A percentile compares a stretch with the other conserved stretches of the same genome.
phyloP scores from a whole-genome alignment of 176 grass and related monocot species.

The Paspalum vaginatum region DNA sequence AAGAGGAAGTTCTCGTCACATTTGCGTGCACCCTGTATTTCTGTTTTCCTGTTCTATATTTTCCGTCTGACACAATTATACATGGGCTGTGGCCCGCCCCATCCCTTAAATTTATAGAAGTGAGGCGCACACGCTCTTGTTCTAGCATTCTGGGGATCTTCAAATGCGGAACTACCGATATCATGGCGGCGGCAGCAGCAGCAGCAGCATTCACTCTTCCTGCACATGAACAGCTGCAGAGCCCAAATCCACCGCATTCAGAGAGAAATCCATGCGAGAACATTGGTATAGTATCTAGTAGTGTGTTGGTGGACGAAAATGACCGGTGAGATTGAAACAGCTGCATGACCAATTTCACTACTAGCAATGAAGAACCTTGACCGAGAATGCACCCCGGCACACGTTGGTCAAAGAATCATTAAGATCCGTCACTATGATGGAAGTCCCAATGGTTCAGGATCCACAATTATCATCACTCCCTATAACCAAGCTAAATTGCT shows the following conservation, averaged over 20 bases:
- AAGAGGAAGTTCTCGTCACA: background rate
- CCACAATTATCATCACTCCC: background rate
- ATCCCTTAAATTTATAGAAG: conserved; percentile 41
- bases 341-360: background rate
- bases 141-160: conserved; percentile 51
- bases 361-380: conserved; percentile 12
- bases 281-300: background rate
- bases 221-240: conserved; percentile 12
- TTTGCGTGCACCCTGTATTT: background rate
- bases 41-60: background rate
- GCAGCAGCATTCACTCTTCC: conserved; percentile 40
- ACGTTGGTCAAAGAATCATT: background rate
- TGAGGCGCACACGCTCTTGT: conserved; percentile 16
- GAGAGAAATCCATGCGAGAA: conserved; percentile 37
- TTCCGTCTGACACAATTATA: conserved; percentile 29
- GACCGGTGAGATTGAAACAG: conserved; percentile 7
- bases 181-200: conserved; percentile 11
- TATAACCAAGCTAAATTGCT: background rate
- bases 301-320: background rate
- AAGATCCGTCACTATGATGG: background rate
- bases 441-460: background rate
- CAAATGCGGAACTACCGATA: conserved; percentile 35
- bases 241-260: conserved; percentile 5
- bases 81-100: conserved; percentile 10
- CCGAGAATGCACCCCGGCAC: background rate